Percentiles rank a stretch among this genome's conserved stretches.
Evolutionary conservation across 768 basidiomycete genomes (phyloP).

Genomic region (Naganishia vaughanmartiniae): DNA sequence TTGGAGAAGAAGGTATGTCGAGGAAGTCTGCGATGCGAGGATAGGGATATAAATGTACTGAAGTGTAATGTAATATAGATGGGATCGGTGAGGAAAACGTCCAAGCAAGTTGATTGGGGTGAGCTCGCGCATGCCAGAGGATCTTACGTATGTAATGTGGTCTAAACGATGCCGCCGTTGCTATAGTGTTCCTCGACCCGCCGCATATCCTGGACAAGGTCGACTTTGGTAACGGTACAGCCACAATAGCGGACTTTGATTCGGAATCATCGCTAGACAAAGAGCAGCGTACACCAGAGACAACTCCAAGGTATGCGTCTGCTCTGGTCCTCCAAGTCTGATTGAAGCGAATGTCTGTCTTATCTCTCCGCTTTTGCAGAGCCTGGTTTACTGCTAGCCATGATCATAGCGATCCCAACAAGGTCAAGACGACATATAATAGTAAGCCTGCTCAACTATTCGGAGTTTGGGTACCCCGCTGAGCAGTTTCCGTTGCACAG

Average conservation of each 20-base stretch:
- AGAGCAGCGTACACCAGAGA: constrained; percentile 46
- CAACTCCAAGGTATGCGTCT: constrained; percentile 35
- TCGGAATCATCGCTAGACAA: constrained; percentile 41
- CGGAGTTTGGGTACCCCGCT: too few relatives aligned
- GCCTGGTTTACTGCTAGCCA: constrained; percentile 47
- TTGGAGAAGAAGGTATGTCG: constrained; percentile 42
- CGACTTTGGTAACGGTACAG: constrained; percentile 45
- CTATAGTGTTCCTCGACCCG: constrained; percentile 42
- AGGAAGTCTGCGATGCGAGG: background rate
- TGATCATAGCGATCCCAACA: constrained; percentile 32
- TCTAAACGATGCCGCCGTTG: background rate
- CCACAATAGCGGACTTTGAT: constrained; percentile 44
- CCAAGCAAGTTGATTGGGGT: constrained; percentile 41
- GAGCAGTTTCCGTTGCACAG: background rate
- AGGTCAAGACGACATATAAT: constrained; percentile 36
- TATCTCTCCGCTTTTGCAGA: constrained; percentile 24
- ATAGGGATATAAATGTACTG: background rate
- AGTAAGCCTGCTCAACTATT: constrained; percentile 14
- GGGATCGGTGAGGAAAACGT: constrained; percentile 48
- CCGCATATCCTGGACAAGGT: constrained; percentile 48
- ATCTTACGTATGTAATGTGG: background rate
- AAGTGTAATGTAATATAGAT: constrained; percentile 31
- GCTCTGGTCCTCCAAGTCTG: too few relatives aligned
- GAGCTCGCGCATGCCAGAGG: background rate
- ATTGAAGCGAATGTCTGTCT: background rate